phyloP scores from a whole-genome alignment of 768 basidiomycete species.

The Agaricus subrufescens region DNA sequence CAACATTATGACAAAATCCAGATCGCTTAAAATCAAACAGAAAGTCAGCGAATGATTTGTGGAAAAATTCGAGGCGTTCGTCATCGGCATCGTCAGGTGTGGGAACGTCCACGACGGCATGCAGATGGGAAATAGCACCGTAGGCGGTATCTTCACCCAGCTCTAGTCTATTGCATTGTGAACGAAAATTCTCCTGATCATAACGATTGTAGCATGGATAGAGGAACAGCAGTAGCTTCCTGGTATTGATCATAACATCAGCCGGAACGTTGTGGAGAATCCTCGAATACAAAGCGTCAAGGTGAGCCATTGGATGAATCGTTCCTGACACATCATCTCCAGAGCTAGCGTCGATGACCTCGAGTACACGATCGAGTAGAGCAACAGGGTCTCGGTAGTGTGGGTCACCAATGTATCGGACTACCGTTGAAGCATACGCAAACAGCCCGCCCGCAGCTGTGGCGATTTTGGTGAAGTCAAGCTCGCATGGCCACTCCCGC shows the following conservation, averaged over 20 bases:
- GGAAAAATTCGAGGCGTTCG: background rate
- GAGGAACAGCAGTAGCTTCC: background rate
- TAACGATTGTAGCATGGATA: background rate
- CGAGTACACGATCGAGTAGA: background rate
- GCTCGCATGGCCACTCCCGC: background rate
- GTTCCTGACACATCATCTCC: background rate
- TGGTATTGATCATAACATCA: background rate
- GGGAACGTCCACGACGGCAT: background rate
- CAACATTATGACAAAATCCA: background rate
- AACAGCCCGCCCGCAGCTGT: background rate
- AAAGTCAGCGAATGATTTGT: background rate
- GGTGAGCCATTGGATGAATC: background rate
- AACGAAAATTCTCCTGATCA: background rate
- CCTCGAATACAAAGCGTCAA: constrained; percentile 6
- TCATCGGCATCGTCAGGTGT: background rate
- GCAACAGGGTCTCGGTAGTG: background rate
- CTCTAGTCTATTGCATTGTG: background rate
- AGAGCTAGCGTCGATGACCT: background rate
- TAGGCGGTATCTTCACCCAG: background rate
- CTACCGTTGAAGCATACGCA: background rate
- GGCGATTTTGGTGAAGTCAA: background rate
- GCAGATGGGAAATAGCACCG: background rate
- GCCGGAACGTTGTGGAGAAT: background rate
- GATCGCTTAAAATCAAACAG: background rate
- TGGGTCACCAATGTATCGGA: background rate